A percentile compares a stretch with the other conserved stretches of the same genome.
phyloP scores from a whole-genome alignment of 352 stramenopile genomes.

The Phytophthora melonis region DNA sequence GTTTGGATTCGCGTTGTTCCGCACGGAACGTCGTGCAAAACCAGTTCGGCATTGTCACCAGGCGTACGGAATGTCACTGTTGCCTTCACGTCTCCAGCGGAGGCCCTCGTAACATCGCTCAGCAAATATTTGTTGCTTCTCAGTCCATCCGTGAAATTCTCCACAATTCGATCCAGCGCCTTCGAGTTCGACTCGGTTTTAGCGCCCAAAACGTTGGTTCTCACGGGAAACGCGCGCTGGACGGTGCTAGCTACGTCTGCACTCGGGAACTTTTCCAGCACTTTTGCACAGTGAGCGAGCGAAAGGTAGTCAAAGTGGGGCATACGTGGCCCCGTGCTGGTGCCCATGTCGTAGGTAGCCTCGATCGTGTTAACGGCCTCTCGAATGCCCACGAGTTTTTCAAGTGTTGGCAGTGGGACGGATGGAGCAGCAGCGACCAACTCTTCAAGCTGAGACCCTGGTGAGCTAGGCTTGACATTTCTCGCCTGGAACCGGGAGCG shows the following conservation, averaged over 20 bases:
- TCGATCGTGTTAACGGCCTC: conserved; percentile 82
- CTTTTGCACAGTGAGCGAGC: conserved; percentile 62
- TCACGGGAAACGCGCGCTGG: conserved; percentile 67
- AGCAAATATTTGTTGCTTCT: conserved; percentile 45
- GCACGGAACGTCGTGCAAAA: conserved; percentile 50
- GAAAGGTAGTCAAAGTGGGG: conserved; percentile 79
- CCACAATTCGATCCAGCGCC: conserved; percentile 63
- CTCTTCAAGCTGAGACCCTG: conserved; percentile 69
- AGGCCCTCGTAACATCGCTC: conserved; percentile 45
- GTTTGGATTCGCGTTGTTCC: conserved; percentile 45
- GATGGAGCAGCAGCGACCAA: conserved; percentile 56
- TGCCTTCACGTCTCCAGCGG: conserved; percentile 22
- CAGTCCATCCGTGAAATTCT: conserved; percentile 49
- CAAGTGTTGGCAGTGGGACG: conserved; percentile 61
- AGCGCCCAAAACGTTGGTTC: conserved; percentile 49
- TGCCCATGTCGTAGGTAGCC: conserved; percentile 51
- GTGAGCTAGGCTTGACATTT: conserved; percentile 69
- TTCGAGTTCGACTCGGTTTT: conserved; percentile 57
- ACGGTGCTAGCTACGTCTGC: conserved; percentile 49
- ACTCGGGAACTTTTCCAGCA: conserved; percentile 62
- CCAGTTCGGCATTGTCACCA: conserved; percentile 3
- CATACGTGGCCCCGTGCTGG: conserved; percentile 57
- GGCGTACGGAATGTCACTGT: conserved; percentile 35
- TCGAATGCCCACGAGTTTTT: conserved; percentile 74
- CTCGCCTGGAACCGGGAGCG: conserved; percentile 89